Conservation (phyloP, 202 grass and related monocot genomes). For the Panicum virgatum region DNA sequence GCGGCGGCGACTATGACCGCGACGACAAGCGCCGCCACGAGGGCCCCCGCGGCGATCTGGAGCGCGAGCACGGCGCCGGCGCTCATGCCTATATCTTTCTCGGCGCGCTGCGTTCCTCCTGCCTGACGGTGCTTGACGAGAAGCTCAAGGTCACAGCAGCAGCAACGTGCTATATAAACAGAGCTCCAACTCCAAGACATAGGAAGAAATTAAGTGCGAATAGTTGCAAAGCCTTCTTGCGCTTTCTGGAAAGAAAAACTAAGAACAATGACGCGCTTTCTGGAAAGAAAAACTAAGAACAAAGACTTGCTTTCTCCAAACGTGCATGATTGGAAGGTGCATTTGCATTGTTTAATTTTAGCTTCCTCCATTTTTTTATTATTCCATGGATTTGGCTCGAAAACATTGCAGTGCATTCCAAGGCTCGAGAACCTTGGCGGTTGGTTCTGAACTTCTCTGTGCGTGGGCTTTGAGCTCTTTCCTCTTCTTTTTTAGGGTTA, state of each 20-base stretch:
- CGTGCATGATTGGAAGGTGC: neutral
- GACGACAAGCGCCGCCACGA: constrained; percentile 7
- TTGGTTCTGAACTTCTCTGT: neutral
- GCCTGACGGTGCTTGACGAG: neutral
- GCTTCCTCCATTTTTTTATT: neutral
- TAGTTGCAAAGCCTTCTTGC: too few species aligned
- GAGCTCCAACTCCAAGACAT: neutral
- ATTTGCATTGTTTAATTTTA: neutral
- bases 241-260: neutral
- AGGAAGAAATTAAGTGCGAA: neutral
- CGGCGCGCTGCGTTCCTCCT: neutral
- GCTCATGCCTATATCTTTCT: neutral
- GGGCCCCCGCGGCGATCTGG: constrained; percentile 29
- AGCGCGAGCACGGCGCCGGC: neutral
- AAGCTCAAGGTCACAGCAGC: too few species aligned
- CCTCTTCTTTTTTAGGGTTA: neutral
- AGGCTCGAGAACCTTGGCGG: neutral
- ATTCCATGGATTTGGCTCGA: neutral
- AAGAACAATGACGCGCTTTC: neutral
- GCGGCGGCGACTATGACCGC: neutral
- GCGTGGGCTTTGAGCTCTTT: neutral
- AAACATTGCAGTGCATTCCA: neutral
- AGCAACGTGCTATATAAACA: neutral
- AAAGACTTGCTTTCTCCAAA: neutral
- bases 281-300: too few species aligned